Evolutionary conservation across 768 basidiomycete species (phyloP).

Genomic region (Rossbeevera mucosa): DNA sequence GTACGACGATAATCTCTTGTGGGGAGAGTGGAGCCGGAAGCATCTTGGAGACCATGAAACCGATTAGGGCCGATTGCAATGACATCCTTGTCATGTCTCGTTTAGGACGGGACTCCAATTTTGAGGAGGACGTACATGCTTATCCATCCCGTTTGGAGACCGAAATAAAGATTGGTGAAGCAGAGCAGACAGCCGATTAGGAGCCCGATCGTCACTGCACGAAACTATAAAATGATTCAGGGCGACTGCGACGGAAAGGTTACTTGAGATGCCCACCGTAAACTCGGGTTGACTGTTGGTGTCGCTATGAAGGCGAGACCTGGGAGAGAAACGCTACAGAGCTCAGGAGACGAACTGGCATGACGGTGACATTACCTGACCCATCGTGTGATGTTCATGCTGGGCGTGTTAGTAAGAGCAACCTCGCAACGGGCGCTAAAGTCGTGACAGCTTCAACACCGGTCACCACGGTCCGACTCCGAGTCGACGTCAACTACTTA

Average conservation of each 20-base stretch:
- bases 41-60: constrained; percentile 77
- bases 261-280: constrained; percentile 19
- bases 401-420: too few species aligned
- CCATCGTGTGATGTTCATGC: constrained; percentile 20
- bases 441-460: not conserved
- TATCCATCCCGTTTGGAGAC: constrained; percentile 87
- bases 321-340: not conserved
- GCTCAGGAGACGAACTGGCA: not conserved
- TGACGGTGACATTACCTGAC: constrained; percentile 15
- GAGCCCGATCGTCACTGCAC: constrained; percentile 73
- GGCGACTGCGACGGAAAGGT: not conserved
- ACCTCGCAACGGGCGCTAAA: not conserved
- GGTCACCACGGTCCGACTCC: constrained; percentile 1
- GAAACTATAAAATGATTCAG: constrained; percentile 23
- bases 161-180: constrained; percentile 88
- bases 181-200: constrained; percentile 83
- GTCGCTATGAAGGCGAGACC: constrained; percentile 3
- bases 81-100: constrained; percentile 72
- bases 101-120: not conserved
- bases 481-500: too few species aligned
- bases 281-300: constrained; percentile 20
- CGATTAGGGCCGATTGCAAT: constrained; percentile 88
- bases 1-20: constrained; percentile 90
- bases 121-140: constrained; percentile 54
- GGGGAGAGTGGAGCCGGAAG: constrained; percentile 73